Evolutionary conservation across 768 basidiomycete genomes (phyloP).

Genomic region (Boletus pseudopeckii): DNA sequence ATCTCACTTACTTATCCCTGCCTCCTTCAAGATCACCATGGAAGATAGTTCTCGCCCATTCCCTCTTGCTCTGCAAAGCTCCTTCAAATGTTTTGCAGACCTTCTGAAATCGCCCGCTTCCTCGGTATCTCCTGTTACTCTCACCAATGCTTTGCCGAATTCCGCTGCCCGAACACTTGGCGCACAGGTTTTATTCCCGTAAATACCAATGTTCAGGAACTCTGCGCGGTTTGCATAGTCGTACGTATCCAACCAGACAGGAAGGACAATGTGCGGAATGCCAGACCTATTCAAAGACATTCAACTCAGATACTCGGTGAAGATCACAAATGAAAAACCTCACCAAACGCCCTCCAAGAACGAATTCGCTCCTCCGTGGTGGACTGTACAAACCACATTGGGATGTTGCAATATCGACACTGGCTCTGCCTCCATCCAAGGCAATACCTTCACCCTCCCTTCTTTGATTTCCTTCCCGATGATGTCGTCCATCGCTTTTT

Average conservation of each 20-base stretch:
- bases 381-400: too few relatives aligned
- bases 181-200: background rate
- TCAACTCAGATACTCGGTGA: background rate
- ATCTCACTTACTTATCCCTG: background rate
- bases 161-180: conserved; percentile 3
- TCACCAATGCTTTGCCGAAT: background rate
- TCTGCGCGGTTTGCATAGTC: conserved; percentile 2
- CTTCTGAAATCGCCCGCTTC: conserved; percentile 1
- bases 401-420: conserved; percentile 4
- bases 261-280: conserved; percentile 5
- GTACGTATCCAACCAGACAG: conserved; percentile 12
- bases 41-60: conserved; percentile 7
- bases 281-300: conserved; percentile 8
- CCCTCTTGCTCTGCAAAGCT: background rate
- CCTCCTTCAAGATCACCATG: background rate
- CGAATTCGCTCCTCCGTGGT: too few relatives aligned
- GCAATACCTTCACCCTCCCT: conserved; percentile 6
- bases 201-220: conserved; percentile 5
- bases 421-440: conserved; percentile 13
- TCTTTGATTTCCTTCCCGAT: conserved; percentile 1
- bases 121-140: background rate
- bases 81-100: conserved; percentile 1
- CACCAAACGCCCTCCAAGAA: too few relatives aligned
- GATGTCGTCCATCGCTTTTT: background rate
- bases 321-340: too few relatives aligned